Conservation (phyloP, 2,329 filamentous ascomycete species). For the Curvularia sp. region DNA sequence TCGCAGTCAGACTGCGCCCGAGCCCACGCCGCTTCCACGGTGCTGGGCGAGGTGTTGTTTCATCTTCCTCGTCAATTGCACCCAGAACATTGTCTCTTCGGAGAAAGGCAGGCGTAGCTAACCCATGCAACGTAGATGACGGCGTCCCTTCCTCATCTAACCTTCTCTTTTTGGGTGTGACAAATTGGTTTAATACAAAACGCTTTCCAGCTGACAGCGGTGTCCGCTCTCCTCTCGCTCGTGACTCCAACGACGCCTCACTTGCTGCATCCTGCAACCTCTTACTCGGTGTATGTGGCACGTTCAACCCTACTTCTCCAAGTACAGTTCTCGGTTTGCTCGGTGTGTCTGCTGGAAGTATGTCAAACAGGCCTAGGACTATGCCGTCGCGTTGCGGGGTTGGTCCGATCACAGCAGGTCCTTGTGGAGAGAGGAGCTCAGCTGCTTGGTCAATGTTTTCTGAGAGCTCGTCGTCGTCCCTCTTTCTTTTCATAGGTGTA, state of each 20-base stretch:
- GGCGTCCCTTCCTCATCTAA: conserved; percentile 50
- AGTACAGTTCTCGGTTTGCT: conserved; percentile 46
- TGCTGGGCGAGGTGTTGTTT: conserved; percentile 43
- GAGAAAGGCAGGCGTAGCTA: conserved; percentile 76
- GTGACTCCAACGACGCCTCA: conserved; percentile 40
- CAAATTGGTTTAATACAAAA: conserved; percentile 68
- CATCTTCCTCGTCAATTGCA: conserved; percentile 63
- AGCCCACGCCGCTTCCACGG: conserved; percentile 58
- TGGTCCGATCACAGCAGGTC: conserved; percentile 65
- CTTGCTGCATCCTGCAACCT: conserved; percentile 31
- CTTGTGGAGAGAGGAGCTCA: conserved; percentile 41
- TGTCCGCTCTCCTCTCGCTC: conserved; percentile 51
- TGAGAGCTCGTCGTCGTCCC: conserved; percentile 26
- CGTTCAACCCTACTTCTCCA: conserved; percentile 41
- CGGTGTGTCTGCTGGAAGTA: conserved; percentile 62
- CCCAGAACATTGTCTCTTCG: conserved; percentile 61
- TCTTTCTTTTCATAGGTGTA: conserved; percentile 46
- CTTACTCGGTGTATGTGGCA: conserved; percentile 53
- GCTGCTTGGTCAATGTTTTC: conserved; percentile 24
- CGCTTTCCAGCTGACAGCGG: conserved; percentile 66
- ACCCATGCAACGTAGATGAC: conserved; percentile 49
- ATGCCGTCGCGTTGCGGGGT: conserved; percentile 82
- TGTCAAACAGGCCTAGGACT: conserved; percentile 79
- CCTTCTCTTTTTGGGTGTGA: conserved; percentile 63
- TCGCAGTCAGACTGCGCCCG: conserved; percentile 74